Base-by-base conservation (phyloP, 2,329 filamentous ascomycete genomes). In the Neurospora sp. region DNA sequence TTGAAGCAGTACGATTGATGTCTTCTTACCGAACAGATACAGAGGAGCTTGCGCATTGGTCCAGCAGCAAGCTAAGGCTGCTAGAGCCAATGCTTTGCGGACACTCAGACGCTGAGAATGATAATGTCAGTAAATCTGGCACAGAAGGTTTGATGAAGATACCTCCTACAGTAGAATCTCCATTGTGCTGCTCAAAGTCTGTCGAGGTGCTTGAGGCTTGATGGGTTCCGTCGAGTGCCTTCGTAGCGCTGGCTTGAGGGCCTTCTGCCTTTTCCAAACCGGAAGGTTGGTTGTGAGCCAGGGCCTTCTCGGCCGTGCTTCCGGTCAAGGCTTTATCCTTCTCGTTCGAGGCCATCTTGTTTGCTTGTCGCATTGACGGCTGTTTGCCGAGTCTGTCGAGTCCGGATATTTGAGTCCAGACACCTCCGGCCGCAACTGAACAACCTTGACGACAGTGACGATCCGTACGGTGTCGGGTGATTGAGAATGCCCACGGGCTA, bases 51-150 rank as follows among this genome's bases (percentile, higher is more conserved):
- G 77, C 0, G 77, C 76, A 33, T 73, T 74, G 8, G 73, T 75
- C 75, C 76, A 78, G 69, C 77, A 74, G 43, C 74, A 76, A 4
- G 76, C 75, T 68, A 77, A 74, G 23, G 74, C 74, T 8, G 74
- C 71, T n/a, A 77, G 69, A 40, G 76, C 74, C 71, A 77, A 72
- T 69, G 74, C 72, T 8, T 72, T 73, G 36, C 69, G 68, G 17
- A 37, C 12, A 15, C 66, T 71, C 67, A 73, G 4, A 33, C 12
- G 52, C 52, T 62, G 28, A 62, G 28, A 28, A 62, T 33, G 52
- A 10, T 36, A 33, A 33, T 10, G 28, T 62, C 23, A 62, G 52
- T 36, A 17, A 33, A 17, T 17, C 28, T 17, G 12, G 23, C 15
- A n/a, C 1, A 1, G 12, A 62, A 33, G 28, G 15, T 17, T 33